Evolutionary conservation across 306 rosid species (phyloP).

Genomic region (Echinosophora koreensis): DNA sequence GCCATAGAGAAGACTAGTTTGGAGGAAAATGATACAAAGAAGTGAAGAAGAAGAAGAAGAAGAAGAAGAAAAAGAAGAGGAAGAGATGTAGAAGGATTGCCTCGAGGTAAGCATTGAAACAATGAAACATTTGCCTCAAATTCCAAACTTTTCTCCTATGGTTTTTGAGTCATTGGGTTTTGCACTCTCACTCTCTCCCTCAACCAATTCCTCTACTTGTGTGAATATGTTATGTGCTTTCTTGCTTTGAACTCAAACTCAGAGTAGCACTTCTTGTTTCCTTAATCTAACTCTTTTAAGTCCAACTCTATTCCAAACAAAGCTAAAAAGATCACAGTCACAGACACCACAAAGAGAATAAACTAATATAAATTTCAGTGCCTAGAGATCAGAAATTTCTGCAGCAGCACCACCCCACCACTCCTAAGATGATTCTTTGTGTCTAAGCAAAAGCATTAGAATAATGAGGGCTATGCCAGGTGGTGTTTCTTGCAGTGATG

Average conservation of each 20-base stretch:
- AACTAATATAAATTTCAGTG: conserved; percentile 47
- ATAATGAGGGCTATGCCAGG: conserved; percentile 48
- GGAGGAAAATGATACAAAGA: conserved; percentile 46
- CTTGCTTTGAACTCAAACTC: conserved; percentile 67
- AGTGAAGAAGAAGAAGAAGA: conserved; percentile 39
- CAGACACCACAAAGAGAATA: conserved; percentile 28
- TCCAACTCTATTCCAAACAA: conserved; percentile 25
- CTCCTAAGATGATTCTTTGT: conserved; percentile 62
- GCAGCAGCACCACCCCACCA: conserved; percentile 51
- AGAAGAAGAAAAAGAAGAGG: conserved; percentile 37
- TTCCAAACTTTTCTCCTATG: conserved; percentile 60
- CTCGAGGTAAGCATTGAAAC: conserved; percentile 66
- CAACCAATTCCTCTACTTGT: conserved; percentile 45
- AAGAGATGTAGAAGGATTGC: conserved; percentile 49
- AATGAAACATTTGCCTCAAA: conserved; percentile 69
- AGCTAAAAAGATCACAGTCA: conserved; percentile 29
- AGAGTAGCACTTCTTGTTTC: conserved; percentile 28
- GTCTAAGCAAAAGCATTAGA: conserved; percentile 47
- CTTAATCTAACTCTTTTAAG: neutral
- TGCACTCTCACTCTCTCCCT: conserved; percentile 46
- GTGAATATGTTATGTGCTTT: conserved; percentile 51
- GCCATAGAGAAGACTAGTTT: conserved; percentile 40
- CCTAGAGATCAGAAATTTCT: conserved; percentile 65
- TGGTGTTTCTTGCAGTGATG: conserved; percentile 47
- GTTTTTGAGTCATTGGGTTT: conserved; percentile 61